Conservation (phyloP, 2,329 filamentous ascomycete genomes). For the Penicillium decumbens region DNA sequence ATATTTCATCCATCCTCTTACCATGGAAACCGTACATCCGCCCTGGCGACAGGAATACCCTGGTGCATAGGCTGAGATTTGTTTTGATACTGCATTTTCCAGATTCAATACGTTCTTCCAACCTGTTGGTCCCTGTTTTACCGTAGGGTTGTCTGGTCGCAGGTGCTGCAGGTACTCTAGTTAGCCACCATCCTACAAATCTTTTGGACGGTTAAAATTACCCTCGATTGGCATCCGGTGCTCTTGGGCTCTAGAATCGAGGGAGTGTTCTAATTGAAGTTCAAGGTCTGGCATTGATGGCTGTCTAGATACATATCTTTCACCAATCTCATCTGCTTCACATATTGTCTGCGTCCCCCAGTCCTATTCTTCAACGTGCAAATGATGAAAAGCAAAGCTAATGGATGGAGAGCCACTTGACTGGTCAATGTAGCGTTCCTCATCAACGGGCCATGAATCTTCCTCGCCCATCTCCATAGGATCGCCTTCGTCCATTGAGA, state of each 20-base stretch:
- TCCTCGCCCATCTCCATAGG: not conserved
- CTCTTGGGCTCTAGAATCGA: too few relatives aligned
- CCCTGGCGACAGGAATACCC: conserved; percentile 15
- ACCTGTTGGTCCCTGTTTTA: conserved; percentile 2
- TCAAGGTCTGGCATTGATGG: not conserved
- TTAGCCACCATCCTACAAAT: not conserved
- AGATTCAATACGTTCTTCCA: conserved; percentile 1
- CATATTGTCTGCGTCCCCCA: not conserved
- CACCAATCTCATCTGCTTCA: not conserved
- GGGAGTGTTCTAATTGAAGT: not conserved
- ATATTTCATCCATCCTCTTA: conserved; percentile 33
- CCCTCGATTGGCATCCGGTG: not conserved
- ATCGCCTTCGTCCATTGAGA: not conserved
- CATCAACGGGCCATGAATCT: not conserved
- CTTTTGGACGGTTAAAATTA: not conserved
- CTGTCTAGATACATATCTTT: not conserved
- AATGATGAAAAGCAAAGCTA: too few relatives aligned
- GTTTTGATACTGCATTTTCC: conserved; percentile 7
- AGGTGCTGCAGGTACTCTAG: not conserved
- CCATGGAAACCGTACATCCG: conserved; percentile 27
- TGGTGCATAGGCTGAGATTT: conserved; percentile 4
- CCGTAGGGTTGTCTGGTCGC: not conserved
- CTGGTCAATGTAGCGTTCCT: not conserved
- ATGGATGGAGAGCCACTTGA: not conserved
- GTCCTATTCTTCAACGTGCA: not conserved